Conservation (phyloP, 768 basidiomycete genomes). For the Mycena chlorophos region DNA sequence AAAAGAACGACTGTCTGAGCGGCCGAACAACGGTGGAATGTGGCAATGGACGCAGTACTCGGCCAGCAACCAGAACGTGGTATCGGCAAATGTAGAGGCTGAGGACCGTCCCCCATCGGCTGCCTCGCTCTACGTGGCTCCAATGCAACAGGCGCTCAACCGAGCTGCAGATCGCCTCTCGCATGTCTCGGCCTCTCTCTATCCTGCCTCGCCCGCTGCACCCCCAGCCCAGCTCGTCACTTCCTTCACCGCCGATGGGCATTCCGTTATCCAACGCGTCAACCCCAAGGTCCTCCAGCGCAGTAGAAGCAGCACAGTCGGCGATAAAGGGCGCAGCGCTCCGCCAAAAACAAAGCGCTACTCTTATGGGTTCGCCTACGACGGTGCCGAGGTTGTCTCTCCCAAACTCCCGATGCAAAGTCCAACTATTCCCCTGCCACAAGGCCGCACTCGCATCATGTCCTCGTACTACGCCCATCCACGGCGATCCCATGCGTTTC, state of each 20-base stretch:
- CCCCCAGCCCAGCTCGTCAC: conserved; percentile 28
- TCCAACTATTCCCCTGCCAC: conserved; percentile 28
- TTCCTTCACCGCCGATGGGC: conserved; percentile 42
- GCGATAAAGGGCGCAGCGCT: conserved; percentile 22
- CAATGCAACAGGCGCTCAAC: conserved; percentile 42
- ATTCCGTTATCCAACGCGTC: conserved; percentile 38
- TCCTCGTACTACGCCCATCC: conserved; percentile 66
- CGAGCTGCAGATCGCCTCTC: conserved; percentile 40
- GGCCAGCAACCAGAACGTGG: conserved; percentile 25
- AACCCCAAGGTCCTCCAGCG: conserved; percentile 27
- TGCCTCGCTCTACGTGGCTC: conserved; percentile 28
- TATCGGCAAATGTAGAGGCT: conserved; percentile 25
- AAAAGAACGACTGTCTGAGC: conserved; percentile 52
- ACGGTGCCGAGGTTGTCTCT: conserved; percentile 51
- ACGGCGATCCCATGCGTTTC: conserved; percentile 47
- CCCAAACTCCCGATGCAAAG: conserved; percentile 34
- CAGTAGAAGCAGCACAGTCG: conserved; percentile 22
- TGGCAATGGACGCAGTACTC: conserved; percentile 63
- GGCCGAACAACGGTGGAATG: conserved; percentile 39
- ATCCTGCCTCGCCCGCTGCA: conserved; percentile 43
- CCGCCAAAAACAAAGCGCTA: conserved; percentile 27
- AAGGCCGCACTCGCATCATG: conserved; percentile 65
- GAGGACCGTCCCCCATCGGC: conserved; percentile 21
- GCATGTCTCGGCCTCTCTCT: conserved; percentile 48
- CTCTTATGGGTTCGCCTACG: conserved; percentile 50